Base-by-base conservation (phyloP, 345 rosid species). In the Mercurialis annua region DNA sequence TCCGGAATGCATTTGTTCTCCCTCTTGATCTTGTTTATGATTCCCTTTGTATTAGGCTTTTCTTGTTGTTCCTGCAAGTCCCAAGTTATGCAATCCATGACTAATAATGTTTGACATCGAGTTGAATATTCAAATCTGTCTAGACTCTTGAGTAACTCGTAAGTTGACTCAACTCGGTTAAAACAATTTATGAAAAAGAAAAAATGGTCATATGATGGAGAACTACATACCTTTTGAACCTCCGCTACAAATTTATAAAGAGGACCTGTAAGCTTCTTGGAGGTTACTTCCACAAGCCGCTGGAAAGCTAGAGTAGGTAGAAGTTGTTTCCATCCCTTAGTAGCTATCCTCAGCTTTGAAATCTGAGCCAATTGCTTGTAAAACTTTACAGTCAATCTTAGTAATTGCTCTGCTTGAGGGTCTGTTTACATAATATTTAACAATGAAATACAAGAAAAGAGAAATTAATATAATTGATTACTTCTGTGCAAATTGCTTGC, bases 1-100 rank as follows among this genome's bases (percentile, higher is more conserved):
- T 87, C 93, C 1, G 96, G 97, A 60, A 91, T 85, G 87, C 87
- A 85, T 77, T 81, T 86, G n/a, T 89, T 89, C 79, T 91, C 97
- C 83, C 87, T 85, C 76, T 84, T 89, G 69, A 89, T 91, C 88
- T 85, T 89, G 80, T 82, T 82, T 60, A 83, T 71, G 62, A 83
- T 77, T 14, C 88, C 87, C 78, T 81, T 91, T n/a, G 73, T 59
- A 56, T 52, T 81, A 18, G 76, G 58, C 59, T 62, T 86, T 47
- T 81, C 90, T 61, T 78, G 87, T 62, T 90, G 92, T 62, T 71
- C 85, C 95, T 88, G 91, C 77, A 69, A 56, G 26, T 49, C 33
- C 73, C 34, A 31, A 26, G 7, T 20, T 38, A 64, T 24, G 31
- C 30, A 63, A 60, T 15, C 40, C 52, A 23, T 74, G 49, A 65